Evolutionary conservation across 164 flowering plant genomes (phyloP), one percentile per base, ranked within the genome.

Genomic region (Chloranthus sessilifolius): DNA sequence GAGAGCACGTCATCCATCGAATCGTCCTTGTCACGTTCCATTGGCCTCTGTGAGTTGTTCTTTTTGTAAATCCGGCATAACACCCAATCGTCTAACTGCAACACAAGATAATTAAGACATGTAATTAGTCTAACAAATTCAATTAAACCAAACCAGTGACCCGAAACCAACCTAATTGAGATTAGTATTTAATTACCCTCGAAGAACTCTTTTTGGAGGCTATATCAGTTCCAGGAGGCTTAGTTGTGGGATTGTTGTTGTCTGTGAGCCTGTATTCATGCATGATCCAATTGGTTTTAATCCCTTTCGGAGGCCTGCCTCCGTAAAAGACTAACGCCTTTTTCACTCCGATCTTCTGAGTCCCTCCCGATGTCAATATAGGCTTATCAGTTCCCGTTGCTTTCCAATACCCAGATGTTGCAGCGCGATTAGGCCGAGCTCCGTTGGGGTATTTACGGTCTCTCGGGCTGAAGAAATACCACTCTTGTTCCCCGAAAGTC

Each of bases 311-410:
- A 0, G 97, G 95, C 61, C 74, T 80, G 1, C 97, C 97, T 42
- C 83, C 78, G 39, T 89, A 89, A 60, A 89, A 89, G 3, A 89
- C 97, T 4, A 89, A 78, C 0, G 97, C 92, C 55, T 89, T 89
- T 68, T 85, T 89, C 16, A 89, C 95, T 0, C 97, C 97, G 17
- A 85, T 78, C 53, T 80, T 83, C 44, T 82, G 88, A 16, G 71
- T 71, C 24, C 95, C 88, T 0, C 78, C 84, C 0, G 82, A 68
- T 6, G 78, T 60, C 41, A 83, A 23, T 26, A 89, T 81, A 6
- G 97, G 90, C 67, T 83, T 89, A 43, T 89, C 97, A 0, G 97
- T 89, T n/a, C 97, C 97, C 0, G 97, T 89, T 0, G 97, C 97
- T 63, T 89, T 89, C 97, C 97, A 89, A 41, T 85, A 89, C 20